Percentiles rank a stretch among this genome's conserved stretches.
Conservation (phyloP, 768 basidiomycete species). For the Termitomyces sp. region DNA sequence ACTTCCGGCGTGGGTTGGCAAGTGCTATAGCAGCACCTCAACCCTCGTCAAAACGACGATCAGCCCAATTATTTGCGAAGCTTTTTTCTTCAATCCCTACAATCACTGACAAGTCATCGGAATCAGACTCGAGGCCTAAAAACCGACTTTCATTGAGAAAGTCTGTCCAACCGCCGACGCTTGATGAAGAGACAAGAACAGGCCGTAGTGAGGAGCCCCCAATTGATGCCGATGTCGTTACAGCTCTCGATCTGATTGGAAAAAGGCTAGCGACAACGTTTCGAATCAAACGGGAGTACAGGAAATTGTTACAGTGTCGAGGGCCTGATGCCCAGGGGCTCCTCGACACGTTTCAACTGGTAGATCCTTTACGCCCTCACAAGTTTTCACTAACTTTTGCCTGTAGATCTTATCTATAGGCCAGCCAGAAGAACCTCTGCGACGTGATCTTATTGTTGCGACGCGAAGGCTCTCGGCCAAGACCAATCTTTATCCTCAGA, state of each 20-base stretch:
- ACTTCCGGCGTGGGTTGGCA: background rate
- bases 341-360: slow-evolving; percentile 7
- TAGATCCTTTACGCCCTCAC: background rate
- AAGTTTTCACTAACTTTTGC: background rate
- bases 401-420: background rate
- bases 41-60: background rate
- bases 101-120: background rate
- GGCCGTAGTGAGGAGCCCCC: no score
- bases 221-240: no score
- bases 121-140: background rate
- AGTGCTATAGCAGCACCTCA: background rate
- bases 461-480: slow-evolving; percentile 11
- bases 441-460: slow-evolving; percentile 11
- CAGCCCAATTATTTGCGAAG: background rate
- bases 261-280: background rate
- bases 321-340: slow-evolving; percentile 1
- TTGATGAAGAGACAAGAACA: no score
- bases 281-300: background rate
- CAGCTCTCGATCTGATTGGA: no score
- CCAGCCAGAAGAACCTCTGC: background rate
- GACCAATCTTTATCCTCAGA: slow-evolving; percentile 11
- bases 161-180: background rate
- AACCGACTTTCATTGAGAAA: background rate
- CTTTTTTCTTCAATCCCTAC: background rate
- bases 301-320: background rate